These are phyloP conservation scores for Brasenia schreberi DNA, from an alignment of 164 flowering plant genomes.

Conservation along the genomic window DNA sequence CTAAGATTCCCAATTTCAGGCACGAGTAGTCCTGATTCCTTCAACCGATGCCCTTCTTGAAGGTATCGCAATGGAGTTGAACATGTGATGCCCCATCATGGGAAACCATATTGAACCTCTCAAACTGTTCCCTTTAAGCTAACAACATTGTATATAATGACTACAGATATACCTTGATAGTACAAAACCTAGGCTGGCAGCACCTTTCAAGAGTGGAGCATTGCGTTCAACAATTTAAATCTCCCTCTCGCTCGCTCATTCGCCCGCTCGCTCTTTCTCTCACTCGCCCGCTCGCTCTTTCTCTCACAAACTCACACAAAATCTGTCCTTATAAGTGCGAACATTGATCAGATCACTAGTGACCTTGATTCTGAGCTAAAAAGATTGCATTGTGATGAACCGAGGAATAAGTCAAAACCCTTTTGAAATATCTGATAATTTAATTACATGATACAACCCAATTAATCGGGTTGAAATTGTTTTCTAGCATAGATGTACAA, in stretches of 20 bases:
- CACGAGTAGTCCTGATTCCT: background rate
- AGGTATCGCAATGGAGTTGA: background rate
- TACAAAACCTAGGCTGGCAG: background rate
- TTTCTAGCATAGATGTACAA: no score
- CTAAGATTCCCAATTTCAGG: background rate
- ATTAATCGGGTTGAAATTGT: no score
- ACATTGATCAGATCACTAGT: no score
- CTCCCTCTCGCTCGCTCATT: background rate
- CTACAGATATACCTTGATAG: background rate
- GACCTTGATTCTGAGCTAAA: no score
- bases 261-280: no score
- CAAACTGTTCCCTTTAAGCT: background rate
- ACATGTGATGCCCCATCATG: background rate
- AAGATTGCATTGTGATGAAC: no score
- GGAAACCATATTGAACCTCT: background rate
- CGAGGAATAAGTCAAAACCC: no score
- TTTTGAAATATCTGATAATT: no score
- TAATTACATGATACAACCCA: no score
- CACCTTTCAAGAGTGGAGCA: background rate
- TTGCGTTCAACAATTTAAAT: background rate
- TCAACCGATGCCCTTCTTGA: background rate
- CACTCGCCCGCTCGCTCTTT: no score
- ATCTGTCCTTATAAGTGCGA: no score
- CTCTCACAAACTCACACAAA: no score
- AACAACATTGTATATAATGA: background rate